A percentile compares a stretch with the other conserved stretches of the same genome.
These are phyloP conservation scores for Cercospora brassicicola DNA, from an alignment of 2,329 filamentous ascomycete species.

Conservation along the genomic window DNA sequence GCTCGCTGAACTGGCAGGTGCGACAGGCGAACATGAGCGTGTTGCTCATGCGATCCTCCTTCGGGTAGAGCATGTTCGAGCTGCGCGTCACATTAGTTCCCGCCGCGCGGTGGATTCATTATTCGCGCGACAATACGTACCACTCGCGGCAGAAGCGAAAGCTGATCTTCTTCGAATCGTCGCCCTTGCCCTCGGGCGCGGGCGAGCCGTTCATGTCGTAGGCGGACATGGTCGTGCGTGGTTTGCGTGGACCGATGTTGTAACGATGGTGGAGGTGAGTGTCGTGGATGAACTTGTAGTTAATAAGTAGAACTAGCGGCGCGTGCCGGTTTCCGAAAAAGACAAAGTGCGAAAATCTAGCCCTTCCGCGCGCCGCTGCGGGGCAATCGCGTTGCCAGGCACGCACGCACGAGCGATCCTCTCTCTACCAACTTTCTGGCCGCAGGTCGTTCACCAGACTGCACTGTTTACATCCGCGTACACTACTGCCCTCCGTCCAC, in stretches of 20 bases:
- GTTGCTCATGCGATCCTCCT: constrained; percentile 82
- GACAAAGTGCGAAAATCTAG: background rate
- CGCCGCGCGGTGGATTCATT: background rate
- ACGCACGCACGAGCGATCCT: background rate
- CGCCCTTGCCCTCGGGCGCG: constrained; percentile 32
- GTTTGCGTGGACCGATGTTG: background rate
- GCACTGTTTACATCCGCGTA: background rate
- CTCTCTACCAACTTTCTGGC: background rate
- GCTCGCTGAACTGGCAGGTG: constrained; percentile 88
- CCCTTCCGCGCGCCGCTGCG: background rate
- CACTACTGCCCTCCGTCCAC: background rate
- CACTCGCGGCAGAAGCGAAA: constrained; percentile 99
- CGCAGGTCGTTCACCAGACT: background rate
- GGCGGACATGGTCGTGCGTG: constrained; percentile 24
- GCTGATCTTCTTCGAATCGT: constrained; percentile 72
- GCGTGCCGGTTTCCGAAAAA: background rate
- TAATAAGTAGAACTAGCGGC: background rate
- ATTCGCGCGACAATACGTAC: constrained; percentile 42
- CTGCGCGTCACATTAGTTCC: constrained; percentile 43
- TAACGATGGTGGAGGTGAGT: background rate
- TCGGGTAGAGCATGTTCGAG: constrained; percentile 96
- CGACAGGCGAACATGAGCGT: constrained; percentile 93
- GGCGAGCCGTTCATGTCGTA: constrained; percentile 43
- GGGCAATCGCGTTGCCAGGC: background rate
- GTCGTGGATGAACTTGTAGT: background rate